Percentiles rank a stretch among this genome's conserved stretches.
phyloP scores from a whole-genome alignment of 1,139 yeast genomes.

The Blastobotrys arbuscula region DNA sequence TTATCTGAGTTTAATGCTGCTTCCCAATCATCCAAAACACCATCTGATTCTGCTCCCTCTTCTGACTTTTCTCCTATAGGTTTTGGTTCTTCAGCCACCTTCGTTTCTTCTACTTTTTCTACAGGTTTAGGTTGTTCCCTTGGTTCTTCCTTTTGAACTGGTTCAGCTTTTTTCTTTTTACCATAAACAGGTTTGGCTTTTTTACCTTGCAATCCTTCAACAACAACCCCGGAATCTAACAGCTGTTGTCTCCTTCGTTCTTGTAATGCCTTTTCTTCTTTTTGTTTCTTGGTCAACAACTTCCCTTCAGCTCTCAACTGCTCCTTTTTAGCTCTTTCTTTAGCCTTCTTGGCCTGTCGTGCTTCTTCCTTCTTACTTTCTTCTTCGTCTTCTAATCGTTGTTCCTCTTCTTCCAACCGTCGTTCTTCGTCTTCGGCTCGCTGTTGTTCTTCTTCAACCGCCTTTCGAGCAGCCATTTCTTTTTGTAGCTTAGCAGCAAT shows the following conservation, averaged over 20 bases:
- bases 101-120: conserved; percentile 21
- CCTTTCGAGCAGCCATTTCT: conserved; percentile 83
- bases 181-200: conserved; percentile 70
- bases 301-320: conserved; percentile 93
- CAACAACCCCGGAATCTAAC: conserved; percentile 65
- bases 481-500: conserved; percentile 52
- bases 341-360: conserved; percentile 64
- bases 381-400: conserved; percentile 43
- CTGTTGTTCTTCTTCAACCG: conserved; percentile 59
- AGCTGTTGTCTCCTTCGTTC: conserved; percentile 89
- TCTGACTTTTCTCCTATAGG: conserved; percentile 24
- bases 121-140: conserved; percentile 24
- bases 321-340: conserved; percentile 71
- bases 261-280: conserved; percentile 79
- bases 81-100: conserved; percentile 25
- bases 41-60: conserved; percentile 27
- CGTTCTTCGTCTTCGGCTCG: conserved; percentile 41
- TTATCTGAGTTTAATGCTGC: conserved; percentile 38
- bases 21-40: conserved; percentile 37
- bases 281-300: conserved; percentile 77
- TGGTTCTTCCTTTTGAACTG: conserved; percentile 32
- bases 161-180: conserved; percentile 55
- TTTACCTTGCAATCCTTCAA: conserved; percentile 63
- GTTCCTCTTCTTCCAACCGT: conserved; percentile 68
- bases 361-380: conserved; percentile 66